phyloP scores from a whole-genome alignment of 257 asterid genomes.

The Linderniella brevidens region DNA sequence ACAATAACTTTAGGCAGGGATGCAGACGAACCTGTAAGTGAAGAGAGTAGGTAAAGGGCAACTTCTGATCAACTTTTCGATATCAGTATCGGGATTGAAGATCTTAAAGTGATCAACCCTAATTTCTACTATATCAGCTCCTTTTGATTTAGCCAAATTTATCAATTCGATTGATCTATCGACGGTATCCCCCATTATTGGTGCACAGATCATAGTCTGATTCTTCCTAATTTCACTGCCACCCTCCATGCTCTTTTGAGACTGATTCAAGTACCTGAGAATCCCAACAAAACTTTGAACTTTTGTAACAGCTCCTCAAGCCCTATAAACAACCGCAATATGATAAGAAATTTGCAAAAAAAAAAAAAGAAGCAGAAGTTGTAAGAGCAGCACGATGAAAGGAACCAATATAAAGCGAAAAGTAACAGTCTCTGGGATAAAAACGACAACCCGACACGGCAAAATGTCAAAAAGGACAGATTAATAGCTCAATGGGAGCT shows the following conservation, averaged over 20 bases:
- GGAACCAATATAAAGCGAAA: too few relatives aligned
- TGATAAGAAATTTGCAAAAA: too few relatives aligned
- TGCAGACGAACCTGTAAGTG: conserved; percentile 62
- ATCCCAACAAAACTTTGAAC: conserved; percentile 5
- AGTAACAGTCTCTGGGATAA: too few relatives aligned
- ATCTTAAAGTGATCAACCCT: conserved; percentile 73
- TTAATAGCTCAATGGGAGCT: too few relatives aligned
- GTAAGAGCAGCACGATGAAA: too few relatives aligned
- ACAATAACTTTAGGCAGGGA: not conserved
- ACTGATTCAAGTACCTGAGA: conserved; percentile 40
- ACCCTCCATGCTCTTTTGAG: conserved; percentile 20
- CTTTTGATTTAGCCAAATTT: conserved; percentile 57
- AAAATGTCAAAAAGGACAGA: too few relatives aligned
- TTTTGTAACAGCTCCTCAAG: too few relatives aligned
- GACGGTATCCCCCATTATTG: conserved; percentile 80
- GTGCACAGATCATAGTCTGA: conserved; percentile 76
- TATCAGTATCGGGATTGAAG: conserved; percentile 38
- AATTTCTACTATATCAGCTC: conserved; percentile 87
- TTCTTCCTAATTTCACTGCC: conserved; percentile 35
- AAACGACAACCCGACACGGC: conserved; percentile 2
- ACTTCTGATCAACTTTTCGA: conserved; percentile 34
- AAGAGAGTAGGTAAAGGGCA: conserved; percentile 90
- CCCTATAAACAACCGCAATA: too few relatives aligned
- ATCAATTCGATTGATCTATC: conserved; percentile 51
- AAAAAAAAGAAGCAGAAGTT: too few relatives aligned